phyloP scores from a whole-genome alignment of 2,329 filamentous ascomycete genomes.

The Fonsecaea nubica region DNA sequence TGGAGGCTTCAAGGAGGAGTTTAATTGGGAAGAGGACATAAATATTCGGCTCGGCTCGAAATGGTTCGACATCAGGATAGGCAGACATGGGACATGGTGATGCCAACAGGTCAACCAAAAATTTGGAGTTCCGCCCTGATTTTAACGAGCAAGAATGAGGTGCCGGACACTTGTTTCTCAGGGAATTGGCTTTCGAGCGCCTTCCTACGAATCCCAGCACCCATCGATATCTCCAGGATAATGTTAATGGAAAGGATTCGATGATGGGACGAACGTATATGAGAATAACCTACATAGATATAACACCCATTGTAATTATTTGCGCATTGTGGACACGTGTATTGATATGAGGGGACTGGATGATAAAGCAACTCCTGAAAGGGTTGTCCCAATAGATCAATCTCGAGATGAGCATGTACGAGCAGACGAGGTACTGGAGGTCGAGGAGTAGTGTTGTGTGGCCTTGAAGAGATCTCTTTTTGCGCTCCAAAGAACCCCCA shows the following conservation, averaged over 20 bases:
- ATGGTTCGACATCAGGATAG: no score
- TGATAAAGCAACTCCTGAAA: no score
- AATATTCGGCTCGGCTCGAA: not conserved
- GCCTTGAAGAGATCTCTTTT: no score
- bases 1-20: not conserved
- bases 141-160: not conserved
- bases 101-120: no score
- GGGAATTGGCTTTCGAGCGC: not conserved
- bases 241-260: not conserved
- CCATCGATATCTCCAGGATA: not conserved
- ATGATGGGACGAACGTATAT: not conserved
- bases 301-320: slow-evolving; percentile 1
- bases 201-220: not conserved
- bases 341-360: no score
- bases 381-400: no score
- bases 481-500: no score
- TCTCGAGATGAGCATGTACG: no score
- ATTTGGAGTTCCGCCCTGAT: not conserved
- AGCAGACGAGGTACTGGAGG: no score
- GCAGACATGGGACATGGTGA: no score
- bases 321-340: not conserved
- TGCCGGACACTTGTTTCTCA: not conserved
- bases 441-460: no score
- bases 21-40: not conserved
- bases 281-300: not conserved